A percentile compares a stretch with the other conserved stretches of the same genome.
These are phyloP conservation scores for Hygrophorus pudorinus DNA, from an alignment of 768 basidiomycete genomes.

Conservation along the genomic window DNA sequence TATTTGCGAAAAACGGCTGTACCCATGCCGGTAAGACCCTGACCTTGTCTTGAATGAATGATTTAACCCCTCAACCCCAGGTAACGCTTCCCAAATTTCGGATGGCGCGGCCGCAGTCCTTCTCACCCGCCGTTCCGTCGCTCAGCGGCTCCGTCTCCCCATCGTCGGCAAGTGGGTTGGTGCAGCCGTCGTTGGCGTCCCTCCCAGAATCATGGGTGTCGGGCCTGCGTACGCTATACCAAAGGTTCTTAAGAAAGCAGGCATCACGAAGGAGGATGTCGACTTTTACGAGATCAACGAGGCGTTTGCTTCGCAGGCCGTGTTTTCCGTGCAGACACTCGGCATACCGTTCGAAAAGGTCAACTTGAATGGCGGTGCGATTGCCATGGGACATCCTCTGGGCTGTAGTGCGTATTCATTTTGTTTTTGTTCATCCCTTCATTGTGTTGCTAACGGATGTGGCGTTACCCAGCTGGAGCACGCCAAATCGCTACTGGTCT, in stretches of 20 bases:
- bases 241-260: slow-evolving; percentile 53
- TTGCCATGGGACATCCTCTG: slow-evolving; percentile 83
- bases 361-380: slow-evolving; percentile 82
- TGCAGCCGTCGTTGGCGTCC: slow-evolving; percentile 65
- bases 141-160: slow-evolving; percentile 75
- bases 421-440: not conserved
- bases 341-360: slow-evolving; percentile 71
- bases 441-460: not conserved
- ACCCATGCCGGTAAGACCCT: slow-evolving; percentile 57
- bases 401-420: slow-evolving; percentile 55
- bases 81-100: slow-evolving; percentile 84
- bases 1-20: slow-evolving; percentile 63
- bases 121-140: slow-evolving; percentile 69
- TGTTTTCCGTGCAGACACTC: slow-evolving; percentile 62
- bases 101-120: slow-evolving; percentile 91
- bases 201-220: slow-evolving; percentile 84
- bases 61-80: slow-evolving; percentile 9
- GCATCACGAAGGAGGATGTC: slow-evolving; percentile 58
- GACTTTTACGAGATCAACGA: slow-evolving; percentile 93
- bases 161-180: slow-evolving; percentile 80
- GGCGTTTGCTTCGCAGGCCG: slow-evolving; percentile 78
- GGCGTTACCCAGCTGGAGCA: slow-evolving; percentile 77
- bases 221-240: slow-evolving; percentile 88
- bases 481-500: slow-evolving; percentile 82
- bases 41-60: not conserved